Conservation (phyloP, 805 yeast genomes). For the Myxozyma nipponensis region DNA sequence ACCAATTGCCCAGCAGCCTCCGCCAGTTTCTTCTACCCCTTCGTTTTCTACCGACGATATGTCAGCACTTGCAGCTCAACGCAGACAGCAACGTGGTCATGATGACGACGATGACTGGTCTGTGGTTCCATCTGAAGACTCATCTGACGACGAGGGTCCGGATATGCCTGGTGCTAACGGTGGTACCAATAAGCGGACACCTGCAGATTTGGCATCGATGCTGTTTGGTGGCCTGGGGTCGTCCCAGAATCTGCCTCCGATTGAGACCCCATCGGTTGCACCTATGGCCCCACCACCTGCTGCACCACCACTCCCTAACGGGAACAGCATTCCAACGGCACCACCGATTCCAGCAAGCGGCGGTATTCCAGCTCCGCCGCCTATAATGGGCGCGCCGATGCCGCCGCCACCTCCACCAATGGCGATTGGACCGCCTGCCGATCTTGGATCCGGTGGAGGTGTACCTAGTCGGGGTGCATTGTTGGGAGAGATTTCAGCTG, state of each 20-base stretch:
- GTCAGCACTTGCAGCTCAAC: constrained; percentile 33
- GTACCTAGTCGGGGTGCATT: constrained; percentile 46
- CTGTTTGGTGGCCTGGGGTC: constrained; percentile 44
- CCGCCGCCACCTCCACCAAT: constrained; percentile 40
- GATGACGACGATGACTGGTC: constrained; percentile 38
- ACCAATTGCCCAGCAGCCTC: constrained; percentile 5
- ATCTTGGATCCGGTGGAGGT: constrained; percentile 37
- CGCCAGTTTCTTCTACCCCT: constrained; percentile 8
- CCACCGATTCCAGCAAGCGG: constrained; percentile 38
- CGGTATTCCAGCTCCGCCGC: constrained; percentile 42
- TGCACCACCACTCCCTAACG: constrained; percentile 24
- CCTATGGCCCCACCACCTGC: constrained; percentile 35
- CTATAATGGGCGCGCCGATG: constrained; percentile 36
- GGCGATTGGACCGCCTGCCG: constrained; percentile 36
- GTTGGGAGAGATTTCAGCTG: constrained; percentile 56
- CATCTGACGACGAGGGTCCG: constrained; percentile 35
- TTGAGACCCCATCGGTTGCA: constrained; percentile 31
- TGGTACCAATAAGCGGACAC: constrained; percentile 38
- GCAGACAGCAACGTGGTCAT: constrained; percentile 36
- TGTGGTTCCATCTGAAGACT: constrained; percentile 32
- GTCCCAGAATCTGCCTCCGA: constrained; percentile 7
- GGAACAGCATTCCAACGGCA: constrained; percentile 31
- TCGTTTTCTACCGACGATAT: constrained; percentile 7
- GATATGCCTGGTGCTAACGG: constrained; percentile 31
- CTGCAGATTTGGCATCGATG: constrained; percentile 42